These are phyloP conservation scores for Phtheirospermum japonicum DNA, from an alignment of 257 asterid species.

Conservation along the genomic window DNA sequence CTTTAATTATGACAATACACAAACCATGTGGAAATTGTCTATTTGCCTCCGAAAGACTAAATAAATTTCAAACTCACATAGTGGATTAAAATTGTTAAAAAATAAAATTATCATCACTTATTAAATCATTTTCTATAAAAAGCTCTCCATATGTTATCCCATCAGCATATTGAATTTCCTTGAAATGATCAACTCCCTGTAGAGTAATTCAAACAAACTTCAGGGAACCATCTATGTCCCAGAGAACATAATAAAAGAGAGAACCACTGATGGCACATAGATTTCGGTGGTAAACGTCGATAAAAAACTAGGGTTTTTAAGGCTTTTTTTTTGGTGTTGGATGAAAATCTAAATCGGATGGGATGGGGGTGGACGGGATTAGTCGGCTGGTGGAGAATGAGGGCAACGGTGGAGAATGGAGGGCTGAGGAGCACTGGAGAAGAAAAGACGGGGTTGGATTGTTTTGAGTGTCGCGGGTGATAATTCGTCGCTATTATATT, in stretches of 20 bases:
- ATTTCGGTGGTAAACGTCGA: no score
- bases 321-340: no score
- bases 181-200: constrained; percentile 99
- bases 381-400: no score
- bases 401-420: no score
- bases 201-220: constrained; percentile 26
- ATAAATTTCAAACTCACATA: not conserved
- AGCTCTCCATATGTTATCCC: constrained; percentile 98
- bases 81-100: not conserved
- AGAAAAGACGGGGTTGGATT: no score
- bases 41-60: constrained; percentile 16
- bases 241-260: constrained; percentile 21
- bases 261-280: constrained; percentile 25
- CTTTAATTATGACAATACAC: not conserved
- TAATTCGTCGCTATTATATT: no score
- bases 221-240: constrained; percentile 27
- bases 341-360: no score
- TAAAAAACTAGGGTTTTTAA: no score
- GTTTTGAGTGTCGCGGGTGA: no score
- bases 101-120: constrained; percentile 19
- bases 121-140: constrained; percentile 92
- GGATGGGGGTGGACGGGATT: no score
- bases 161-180: constrained; percentile 87
- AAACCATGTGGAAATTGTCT: not conserved
- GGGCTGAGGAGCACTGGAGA: no score